Evolutionary conservation across 306 rosid genomes (phyloP).

Genomic region (Psophocarpus tetragonolobus): DNA sequence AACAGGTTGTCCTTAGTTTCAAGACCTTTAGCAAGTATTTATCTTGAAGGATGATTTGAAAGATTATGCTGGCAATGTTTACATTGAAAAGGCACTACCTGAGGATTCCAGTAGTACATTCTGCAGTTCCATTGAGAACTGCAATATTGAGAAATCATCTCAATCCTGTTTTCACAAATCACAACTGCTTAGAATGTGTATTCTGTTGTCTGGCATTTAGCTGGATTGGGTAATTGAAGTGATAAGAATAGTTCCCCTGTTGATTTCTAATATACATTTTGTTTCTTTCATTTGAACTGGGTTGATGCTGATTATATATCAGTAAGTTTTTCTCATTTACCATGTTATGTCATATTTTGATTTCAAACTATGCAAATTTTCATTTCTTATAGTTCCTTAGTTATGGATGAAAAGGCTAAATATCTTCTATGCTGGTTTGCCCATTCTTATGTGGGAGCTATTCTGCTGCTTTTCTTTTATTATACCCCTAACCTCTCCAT

Average conservation of each 20-base stretch:
- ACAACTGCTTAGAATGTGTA: neutral
- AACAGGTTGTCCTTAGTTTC: neutral
- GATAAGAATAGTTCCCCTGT: conserved; percentile 8
- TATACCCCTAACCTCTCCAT: conserved; percentile 14
- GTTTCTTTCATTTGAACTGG: conserved; percentile 17
- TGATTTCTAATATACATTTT: neutral
- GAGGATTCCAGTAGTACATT: neutral
- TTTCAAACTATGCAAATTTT: conserved; percentile 1
- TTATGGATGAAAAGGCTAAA: conserved; percentile 9
- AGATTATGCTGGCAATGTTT: neutral
- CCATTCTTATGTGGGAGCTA: neutral
- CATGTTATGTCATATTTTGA: neutral
- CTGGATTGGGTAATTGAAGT: conserved; percentile 7
- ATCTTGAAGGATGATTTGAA: conserved; percentile 1
- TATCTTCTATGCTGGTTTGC: neutral
- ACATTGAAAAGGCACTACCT: neutral
- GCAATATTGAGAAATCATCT: conserved; percentile 14
- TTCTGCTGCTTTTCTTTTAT: neutral
- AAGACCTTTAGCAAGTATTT: neutral
- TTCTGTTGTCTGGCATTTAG: neutral
- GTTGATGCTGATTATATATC: neutral
- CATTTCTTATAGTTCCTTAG: neutral
- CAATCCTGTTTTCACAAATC: neutral
- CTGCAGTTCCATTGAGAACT: neutral
- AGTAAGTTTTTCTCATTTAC: conserved; percentile 13